Conservation (phyloP, 345 rosid species). For the Corymbia maculata region DNA sequence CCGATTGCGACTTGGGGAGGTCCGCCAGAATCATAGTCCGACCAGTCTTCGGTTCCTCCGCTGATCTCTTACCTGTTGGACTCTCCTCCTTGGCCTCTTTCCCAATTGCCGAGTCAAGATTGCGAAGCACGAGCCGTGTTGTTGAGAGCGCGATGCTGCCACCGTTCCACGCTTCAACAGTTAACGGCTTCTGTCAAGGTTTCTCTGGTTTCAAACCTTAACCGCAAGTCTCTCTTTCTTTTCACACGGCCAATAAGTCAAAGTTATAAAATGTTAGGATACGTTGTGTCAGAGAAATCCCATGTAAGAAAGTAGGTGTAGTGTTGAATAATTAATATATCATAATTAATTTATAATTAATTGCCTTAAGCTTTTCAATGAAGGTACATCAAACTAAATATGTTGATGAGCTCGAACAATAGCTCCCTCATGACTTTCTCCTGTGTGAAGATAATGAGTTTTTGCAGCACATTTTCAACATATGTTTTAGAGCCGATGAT, state of each 20-base stretch:
- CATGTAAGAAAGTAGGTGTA: accelerated
- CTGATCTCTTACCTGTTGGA: background rate
- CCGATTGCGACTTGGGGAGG: background rate
- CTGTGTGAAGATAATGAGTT: too few species aligned
- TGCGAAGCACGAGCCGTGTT: background rate
- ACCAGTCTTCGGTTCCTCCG: background rate
- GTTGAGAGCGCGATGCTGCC: background rate
- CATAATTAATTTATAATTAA: too few species aligned
- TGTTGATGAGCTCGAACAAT: too few species aligned
- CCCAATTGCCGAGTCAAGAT: background rate
- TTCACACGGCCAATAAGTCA: background rate
- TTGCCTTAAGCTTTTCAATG: too few species aligned
- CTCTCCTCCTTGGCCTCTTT: background rate
- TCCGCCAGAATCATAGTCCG: background rate
- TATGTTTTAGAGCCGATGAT: too few species aligned
- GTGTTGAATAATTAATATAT: too few species aligned
- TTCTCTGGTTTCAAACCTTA: background rate
- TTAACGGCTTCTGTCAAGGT: background rate
- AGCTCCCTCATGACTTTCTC: too few species aligned
- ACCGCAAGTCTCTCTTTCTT: background rate
- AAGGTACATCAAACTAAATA: too few species aligned
- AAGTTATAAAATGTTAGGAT: background rate
- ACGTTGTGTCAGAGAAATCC: background rate
- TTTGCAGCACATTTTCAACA: too few species aligned
- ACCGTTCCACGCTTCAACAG: background rate